Conservation (phyloP, 2,329 filamentous ascomycete species). For the Ophiocordyceps robertsii region DNA sequence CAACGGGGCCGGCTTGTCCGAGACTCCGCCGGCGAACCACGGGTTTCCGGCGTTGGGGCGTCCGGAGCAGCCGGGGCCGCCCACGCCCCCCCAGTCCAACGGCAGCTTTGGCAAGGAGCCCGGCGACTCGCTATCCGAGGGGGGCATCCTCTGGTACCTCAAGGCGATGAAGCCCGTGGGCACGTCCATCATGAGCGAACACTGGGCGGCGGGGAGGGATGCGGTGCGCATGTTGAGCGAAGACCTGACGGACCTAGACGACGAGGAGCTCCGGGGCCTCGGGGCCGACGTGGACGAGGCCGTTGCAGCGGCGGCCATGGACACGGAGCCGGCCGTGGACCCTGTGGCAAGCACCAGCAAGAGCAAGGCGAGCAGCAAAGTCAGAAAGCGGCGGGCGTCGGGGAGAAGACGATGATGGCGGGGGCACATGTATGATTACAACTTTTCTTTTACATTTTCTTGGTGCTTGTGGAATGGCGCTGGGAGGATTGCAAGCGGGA, state of each 20-base stretch:
- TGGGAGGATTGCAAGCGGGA: too few relatives aligned
- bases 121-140: slow-evolving; percentile 46
- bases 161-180: slow-evolving; percentile 66
- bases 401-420: slow-evolving; percentile 17
- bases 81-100: slow-evolving; percentile 55
- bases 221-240: slow-evolving; percentile 60
- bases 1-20: slow-evolving; percentile 14
- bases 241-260: slow-evolving; percentile 81
- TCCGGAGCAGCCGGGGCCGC: slow-evolving; percentile 30
- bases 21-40: slow-evolving; percentile 35
- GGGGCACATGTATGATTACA: too few relatives aligned
- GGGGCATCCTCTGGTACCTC: slow-evolving; percentile 82
- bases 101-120: slow-evolving; percentile 38
- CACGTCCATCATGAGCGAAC: slow-evolving; percentile 66
- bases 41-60: slow-evolving; percentile 24
- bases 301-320: slow-evolving; percentile 13
- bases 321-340: slow-evolving; percentile 11
- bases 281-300: slow-evolving; percentile 37
- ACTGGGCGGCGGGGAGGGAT: slow-evolving; percentile 50
- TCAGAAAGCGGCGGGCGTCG: slow-evolving; percentile 21
- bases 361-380: slow-evolving; percentile 12
- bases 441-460: too few relatives aligned
- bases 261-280: slow-evolving; percentile 71
- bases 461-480: too few relatives aligned
- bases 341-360: slow-evolving; percentile 10